Evolutionary conservation across 805 yeast genomes (phyloP), one percentile per base, ranked within the genome.

Genomic region (Pichia thaimueangensis): DNA sequence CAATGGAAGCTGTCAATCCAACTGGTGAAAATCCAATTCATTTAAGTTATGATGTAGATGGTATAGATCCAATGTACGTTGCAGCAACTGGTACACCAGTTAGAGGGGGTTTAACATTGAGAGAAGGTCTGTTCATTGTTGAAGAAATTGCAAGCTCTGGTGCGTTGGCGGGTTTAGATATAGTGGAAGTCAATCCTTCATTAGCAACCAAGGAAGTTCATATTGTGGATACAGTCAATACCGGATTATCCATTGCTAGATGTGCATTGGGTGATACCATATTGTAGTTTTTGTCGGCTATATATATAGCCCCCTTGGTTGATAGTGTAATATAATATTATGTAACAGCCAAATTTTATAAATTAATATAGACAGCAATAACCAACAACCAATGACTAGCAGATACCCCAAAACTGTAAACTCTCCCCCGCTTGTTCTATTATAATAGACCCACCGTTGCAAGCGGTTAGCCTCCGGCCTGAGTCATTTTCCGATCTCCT

Each of bases 81-180:
- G 97, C 96, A 16, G 95, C 97, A 30, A 91, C 98, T 1, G 98
- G 98, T 42, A 93, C 98, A 1, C 91, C 97, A 33, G 98, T 91
- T 13, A 80, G 95, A 62, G 97, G 97, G 50, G 98, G 98, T 4
- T 70, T 91, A 50, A 82, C 96, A 8, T 73, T 91, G 63, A 78
- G 98, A 67, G 98, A 91, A 66, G 97, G 96, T 38, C 73, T 93
- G 60, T 91, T 83, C 60, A 65, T 91, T 41, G 93, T 89, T 47
- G 98, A 91, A 67, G 93, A 91, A 51, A 70, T 89, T 27, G 96
- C 96, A 8, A 86, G 79, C 56, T 77, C 95, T 22, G 96, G 96
- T n/a, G 76, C 80, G 51, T 74, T 91, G 48, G 80, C 81, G 10
- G 93, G 95, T 11, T 68, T 91, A 63, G 98, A 91, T 61, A 76